phyloP scores from a whole-genome alignment of 352 stramenopile species.

The Phytophthora agathidicida region DNA sequence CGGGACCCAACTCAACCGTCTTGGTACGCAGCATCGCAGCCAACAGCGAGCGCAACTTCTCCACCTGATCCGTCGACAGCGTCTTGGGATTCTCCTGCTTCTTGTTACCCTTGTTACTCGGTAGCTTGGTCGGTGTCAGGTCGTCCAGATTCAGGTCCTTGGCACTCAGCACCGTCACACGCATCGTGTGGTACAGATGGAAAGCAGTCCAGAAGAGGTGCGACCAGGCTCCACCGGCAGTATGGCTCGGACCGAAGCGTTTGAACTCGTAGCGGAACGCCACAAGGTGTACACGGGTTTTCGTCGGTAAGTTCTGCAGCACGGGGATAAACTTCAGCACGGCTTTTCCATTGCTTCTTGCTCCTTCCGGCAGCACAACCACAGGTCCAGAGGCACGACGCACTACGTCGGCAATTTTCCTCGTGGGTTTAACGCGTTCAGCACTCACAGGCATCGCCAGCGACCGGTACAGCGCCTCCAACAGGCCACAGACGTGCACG shows the following conservation, averaged over 20 bases:
- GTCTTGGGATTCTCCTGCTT: slow-evolving; percentile 35
- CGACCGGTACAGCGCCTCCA: slow-evolving; percentile 69
- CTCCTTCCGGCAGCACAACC: slow-evolving; percentile 81
- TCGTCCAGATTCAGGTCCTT: slow-evolving; percentile 67
- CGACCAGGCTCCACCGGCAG: slow-evolving; percentile 53
- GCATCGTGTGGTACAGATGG: slow-evolving; percentile 71
- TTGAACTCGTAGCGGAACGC: slow-evolving; percentile 85
- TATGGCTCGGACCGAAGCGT: slow-evolving; percentile 77
- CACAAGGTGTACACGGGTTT: slow-evolving; percentile 68
- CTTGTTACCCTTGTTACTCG: slow-evolving; percentile 29
- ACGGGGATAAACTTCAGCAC: slow-evolving; percentile 75
- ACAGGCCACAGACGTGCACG: slow-evolving; percentile 68
- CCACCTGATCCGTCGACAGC: slow-evolving; percentile 57
- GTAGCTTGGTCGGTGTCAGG: slow-evolving; percentile 26
- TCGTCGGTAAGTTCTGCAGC: slow-evolving; percentile 62
- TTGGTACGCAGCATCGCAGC: slow-evolving; percentile 85
- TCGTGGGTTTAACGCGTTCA: slow-evolving; percentile 44
- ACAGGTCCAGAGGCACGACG: slow-evolving; percentile 58
- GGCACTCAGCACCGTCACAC: slow-evolving; percentile 63
- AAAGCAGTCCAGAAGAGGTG: slow-evolving; percentile 76
- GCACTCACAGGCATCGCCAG: slow-evolving; percentile 51
- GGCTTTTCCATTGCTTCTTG: slow-evolving; percentile 78
- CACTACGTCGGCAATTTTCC: slow-evolving; percentile 80
- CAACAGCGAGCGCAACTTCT: slow-evolving; percentile 66
- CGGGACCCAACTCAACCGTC: slow-evolving; percentile 63